phyloP scores from a whole-genome alignment of 139 green algal species.

The Chlorella sorokiniana region DNA sequence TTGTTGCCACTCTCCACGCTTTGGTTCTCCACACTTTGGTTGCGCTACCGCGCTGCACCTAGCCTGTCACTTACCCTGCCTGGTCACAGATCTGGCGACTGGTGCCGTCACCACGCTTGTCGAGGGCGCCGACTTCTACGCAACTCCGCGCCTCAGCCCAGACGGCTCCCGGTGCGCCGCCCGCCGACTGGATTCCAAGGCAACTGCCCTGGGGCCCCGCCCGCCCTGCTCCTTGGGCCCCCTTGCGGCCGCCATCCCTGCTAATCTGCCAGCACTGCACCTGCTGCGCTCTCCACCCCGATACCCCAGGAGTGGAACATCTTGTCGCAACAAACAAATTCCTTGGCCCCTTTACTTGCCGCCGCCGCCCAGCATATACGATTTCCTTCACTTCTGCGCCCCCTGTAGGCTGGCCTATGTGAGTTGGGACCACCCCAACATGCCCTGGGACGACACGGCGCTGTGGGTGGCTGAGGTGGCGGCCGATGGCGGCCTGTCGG shows the following conservation, averaged over 20 bases:
- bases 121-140: slow-evolving; percentile 71
- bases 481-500: slow-evolving; percentile 34
- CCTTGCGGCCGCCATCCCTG: no score
- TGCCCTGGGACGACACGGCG: slow-evolving; percentile 74
- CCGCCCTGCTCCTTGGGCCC: not conserved
- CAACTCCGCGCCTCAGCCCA: slow-evolving; percentile 55
- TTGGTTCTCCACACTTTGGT: not conserved
- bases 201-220: no score
- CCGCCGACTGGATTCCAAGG: not conserved
- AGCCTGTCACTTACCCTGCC: not conserved
- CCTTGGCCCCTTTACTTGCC: not conserved
- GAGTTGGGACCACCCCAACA: slow-evolving; percentile 77
- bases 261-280: no score
- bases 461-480: slow-evolving; percentile 60
- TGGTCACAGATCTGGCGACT: slow-evolving; percentile 47
- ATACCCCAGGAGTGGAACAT: no score
- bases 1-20: not conserved
- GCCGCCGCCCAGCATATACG: not conserved
- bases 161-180: slow-evolving; percentile 49
- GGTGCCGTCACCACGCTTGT: slow-evolving; percentile 55
- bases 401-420: slow-evolving; percentile 65
- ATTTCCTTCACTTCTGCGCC: not conserved
- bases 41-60: not conserved
- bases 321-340: not conserved
- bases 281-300: no score